Evolutionary conservation across 306 rosid genomes (phyloP).

Genomic region (Dalbergia oliveri): DNA sequence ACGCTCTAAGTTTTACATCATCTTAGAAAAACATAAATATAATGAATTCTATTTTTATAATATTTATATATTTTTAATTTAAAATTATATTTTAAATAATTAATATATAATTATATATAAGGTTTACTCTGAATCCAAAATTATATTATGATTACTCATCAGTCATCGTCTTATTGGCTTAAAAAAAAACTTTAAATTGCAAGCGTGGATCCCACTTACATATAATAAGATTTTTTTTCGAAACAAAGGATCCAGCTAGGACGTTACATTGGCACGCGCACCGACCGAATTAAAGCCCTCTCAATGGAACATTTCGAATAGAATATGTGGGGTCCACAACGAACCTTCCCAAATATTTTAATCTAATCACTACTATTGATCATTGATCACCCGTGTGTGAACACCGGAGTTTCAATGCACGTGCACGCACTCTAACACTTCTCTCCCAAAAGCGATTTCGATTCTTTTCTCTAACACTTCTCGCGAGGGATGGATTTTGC

Average conservation of each 20-base stretch:
- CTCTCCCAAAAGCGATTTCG: neutral
- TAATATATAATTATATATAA: too few relatives aligned
- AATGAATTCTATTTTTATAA: too few relatives aligned
- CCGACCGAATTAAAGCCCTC: constrained; percentile 30
- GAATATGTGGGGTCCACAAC: constrained; percentile 38
- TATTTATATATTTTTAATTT: too few relatives aligned
- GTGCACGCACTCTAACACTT: constrained; percentile 25
- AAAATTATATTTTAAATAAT: too few relatives aligned
- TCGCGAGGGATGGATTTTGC: neutral
- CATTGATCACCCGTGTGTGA: neutral
- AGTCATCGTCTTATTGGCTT: neutral
- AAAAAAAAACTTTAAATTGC: neutral
- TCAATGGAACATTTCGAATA: constrained; percentile 19
- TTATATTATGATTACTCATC: too few relatives aligned
- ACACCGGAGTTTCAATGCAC: neutral
- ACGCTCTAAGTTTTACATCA: neutral
- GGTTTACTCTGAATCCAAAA: too few relatives aligned
- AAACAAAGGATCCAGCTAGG: constrained; percentile 8
- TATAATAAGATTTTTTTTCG: neutral
- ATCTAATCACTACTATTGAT: neutral
- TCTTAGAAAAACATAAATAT: too few relatives aligned
- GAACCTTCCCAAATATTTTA: constrained; percentile 47
- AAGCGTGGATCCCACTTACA: neutral
- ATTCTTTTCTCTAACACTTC: neutral
- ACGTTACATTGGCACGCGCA: neutral